Evolutionary conservation across 192 early-diverging fungal genomes (phyloP).

Genomic region (Pecoramyces ruminantium): DNA sequence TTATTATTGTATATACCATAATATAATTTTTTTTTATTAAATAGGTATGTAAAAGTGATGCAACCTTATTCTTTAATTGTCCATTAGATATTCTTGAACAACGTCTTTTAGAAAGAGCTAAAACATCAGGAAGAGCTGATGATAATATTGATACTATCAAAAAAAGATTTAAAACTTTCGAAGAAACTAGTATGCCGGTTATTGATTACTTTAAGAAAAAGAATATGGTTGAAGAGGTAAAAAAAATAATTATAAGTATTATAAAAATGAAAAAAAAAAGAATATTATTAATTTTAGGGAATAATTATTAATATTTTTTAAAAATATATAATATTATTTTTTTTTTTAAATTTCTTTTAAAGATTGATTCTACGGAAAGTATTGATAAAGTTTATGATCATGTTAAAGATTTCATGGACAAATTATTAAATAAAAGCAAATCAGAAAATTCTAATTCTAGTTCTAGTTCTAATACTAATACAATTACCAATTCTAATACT

Average conservation of each 20-base stretch:
- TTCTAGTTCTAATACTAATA: no score
- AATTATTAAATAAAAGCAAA: not conserved
- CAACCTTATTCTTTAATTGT: slow-evolving; percentile 34
- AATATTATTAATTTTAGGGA: no score
- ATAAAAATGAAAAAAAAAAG: no score
- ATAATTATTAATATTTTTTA: no score
- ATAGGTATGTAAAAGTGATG: slow-evolving; percentile 7
- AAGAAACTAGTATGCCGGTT: slow-evolving; percentile 18
- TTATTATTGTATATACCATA: no score
- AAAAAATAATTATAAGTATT: no score
- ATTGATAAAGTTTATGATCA: not conserved
- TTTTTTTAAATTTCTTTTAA: not conserved
- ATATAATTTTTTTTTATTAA: no score
- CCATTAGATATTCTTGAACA: slow-evolving; percentile 22
- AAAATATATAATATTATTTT: no score
- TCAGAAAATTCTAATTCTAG: no score
- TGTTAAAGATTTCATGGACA: not conserved
- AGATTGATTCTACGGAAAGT: not conserved
- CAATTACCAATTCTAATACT: no score
- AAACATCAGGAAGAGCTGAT: slow-evolving; percentile 29
- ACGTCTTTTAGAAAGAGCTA: slow-evolving; percentile 29
- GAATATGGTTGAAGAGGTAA: slow-evolving; percentile 10
- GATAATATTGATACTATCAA: slow-evolving; percentile 38
- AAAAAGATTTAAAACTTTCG: slow-evolving; percentile 27
- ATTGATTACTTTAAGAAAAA: slow-evolving; percentile 13